These are phyloP conservation scores for Podospora didyma DNA, from an alignment of 495 filamentous ascomycete species.

Conservation along the genomic window DNA sequence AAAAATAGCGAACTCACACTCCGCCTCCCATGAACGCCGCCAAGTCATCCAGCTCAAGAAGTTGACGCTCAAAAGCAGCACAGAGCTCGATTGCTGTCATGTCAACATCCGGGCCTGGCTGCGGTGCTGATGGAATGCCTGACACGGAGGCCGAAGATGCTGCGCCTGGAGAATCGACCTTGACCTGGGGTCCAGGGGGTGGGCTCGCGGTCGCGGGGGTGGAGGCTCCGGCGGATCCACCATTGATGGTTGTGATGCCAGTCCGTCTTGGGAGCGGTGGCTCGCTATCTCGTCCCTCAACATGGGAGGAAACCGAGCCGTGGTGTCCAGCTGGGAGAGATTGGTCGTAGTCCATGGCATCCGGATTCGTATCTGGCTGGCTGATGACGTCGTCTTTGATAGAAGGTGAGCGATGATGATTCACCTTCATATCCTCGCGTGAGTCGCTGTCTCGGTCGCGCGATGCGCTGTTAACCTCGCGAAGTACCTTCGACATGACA, in stretches of 20 bases:
- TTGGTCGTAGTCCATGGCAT: slow-evolving; percentile 45
- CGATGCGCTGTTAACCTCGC: slow-evolving; percentile 31
- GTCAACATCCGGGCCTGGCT: slow-evolving; percentile 29
- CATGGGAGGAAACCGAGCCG: slow-evolving; percentile 12
- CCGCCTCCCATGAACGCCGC: slow-evolving; percentile 52
- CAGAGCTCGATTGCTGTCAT: slow-evolving; percentile 49
- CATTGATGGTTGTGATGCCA: slow-evolving; percentile 48
- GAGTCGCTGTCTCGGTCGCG: slow-evolving; percentile 14
- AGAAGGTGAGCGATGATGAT: slow-evolving; percentile 28
- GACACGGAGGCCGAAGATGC: slow-evolving; percentile 25
- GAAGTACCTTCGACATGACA: slow-evolving; percentile 48
- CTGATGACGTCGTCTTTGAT: slow-evolving; percentile 43
- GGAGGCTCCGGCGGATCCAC: slow-evolving; percentile 39
- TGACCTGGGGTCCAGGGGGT: slow-evolving; percentile 23
- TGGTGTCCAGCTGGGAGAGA: slow-evolving; percentile 22
- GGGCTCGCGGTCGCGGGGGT: slow-evolving; percentile 42
- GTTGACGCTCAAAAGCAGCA: slow-evolving; percentile 45
- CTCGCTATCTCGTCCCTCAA: slow-evolving; percentile 38
- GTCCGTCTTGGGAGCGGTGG: slow-evolving; percentile 39
- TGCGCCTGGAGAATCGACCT: slow-evolving; percentile 38
- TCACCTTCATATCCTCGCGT: slow-evolving; percentile 25
- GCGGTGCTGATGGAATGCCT: slow-evolving; percentile 7
- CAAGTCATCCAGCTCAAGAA: slow-evolving; percentile 47
- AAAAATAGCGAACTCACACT: slow-evolving; percentile 30
- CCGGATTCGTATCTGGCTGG: slow-evolving; percentile 39